These are phyloP conservation scores for Starmerella davenportii DNA, from an alignment of 805 yeast species.

Conservation along the genomic window DNA sequence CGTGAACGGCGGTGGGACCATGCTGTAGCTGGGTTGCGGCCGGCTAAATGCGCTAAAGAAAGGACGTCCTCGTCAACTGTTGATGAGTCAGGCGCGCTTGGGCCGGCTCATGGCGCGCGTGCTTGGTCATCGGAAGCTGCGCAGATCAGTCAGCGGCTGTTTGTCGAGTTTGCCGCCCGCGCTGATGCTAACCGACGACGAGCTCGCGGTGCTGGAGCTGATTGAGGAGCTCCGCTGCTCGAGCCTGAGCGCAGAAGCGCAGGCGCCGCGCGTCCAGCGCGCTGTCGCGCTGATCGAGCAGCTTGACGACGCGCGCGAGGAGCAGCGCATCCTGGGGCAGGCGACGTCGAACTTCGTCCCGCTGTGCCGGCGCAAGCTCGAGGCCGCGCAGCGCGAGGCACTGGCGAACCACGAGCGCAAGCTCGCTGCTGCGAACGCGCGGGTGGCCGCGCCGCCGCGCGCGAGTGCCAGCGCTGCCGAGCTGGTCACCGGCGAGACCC, in stretches of 20 bases:
- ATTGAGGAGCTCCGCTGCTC: slow-evolving; percentile 5
- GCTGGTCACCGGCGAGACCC: not conserved
- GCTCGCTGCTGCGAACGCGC: not conserved
- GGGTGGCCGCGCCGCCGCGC: not conserved
- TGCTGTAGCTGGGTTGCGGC: not conserved
- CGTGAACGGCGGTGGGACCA: slow-evolving; percentile 3
- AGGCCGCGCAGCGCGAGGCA: slow-evolving; percentile 15
- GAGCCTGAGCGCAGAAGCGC: slow-evolving; percentile 2
- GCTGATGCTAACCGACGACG: not conserved
- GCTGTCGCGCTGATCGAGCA: slow-evolving; percentile 7
- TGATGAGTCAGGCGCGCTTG: not conserved
- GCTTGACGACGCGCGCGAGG: slow-evolving; percentile 9
- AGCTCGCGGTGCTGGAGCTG: slow-evolving; percentile 3
- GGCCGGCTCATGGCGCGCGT: too few species aligned
- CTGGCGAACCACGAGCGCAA: slow-evolving; percentile 1
- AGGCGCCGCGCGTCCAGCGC: slow-evolving; percentile 2
- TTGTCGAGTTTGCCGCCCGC: too few species aligned
- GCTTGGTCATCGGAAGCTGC: too few species aligned
- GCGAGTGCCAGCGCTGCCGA: not conserved
- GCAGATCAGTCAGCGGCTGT: too few species aligned
- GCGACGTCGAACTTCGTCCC: slow-evolving; percentile 2
- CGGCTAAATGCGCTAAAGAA: not conserved
- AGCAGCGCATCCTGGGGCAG: slow-evolving; percentile 4
- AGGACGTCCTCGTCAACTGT: not conserved
- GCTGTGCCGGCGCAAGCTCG: slow-evolving; percentile 10